A percentile compares a stretch with the other conserved stretches of the same genome.
These are phyloP conservation scores for Trametes elegans DNA, from an alignment of 768 basidiomycete genomes.

Conservation along the genomic window DNA sequence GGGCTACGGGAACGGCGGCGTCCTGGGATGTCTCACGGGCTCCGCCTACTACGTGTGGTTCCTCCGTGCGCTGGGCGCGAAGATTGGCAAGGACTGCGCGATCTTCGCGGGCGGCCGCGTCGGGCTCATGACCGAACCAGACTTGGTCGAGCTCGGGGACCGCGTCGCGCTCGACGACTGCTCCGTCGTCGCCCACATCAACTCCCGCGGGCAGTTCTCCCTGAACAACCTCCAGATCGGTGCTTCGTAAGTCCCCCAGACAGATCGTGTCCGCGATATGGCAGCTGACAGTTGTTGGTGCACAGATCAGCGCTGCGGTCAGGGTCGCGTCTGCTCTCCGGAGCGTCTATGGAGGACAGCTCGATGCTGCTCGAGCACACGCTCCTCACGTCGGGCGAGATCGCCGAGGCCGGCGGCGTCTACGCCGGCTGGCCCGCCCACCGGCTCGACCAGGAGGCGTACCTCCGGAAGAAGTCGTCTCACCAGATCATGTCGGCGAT, in stretches of 20 bases:
- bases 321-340: constrained; percentile 47
- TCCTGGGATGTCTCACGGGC: constrained; percentile 39
- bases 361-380: constrained; percentile 51
- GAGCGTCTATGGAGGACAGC: constrained; percentile 49
- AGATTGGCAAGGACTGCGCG: constrained; percentile 42
- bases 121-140: constrained; percentile 49
- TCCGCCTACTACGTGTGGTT: constrained; percentile 43
- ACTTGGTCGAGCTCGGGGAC: constrained; percentile 45
- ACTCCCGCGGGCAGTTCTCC: constrained; percentile 47
- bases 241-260: constrained; percentile 31
- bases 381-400: constrained; percentile 46
- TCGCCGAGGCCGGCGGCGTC: constrained; percentile 40
- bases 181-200: constrained; percentile 50
- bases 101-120: constrained; percentile 42
- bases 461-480: constrained; percentile 8
- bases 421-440: constrained; percentile 50
- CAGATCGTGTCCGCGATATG: not conserved
- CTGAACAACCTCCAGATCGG: constrained; percentile 43
- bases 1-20: constrained; percentile 43
- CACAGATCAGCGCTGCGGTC: constrained; percentile 43
- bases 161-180: constrained; percentile 45
- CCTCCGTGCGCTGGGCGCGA: constrained; percentile 42
- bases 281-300: not conserved
- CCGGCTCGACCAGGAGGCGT: constrained; percentile 22
- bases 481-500: constrained; percentile 6